Evolutionary conservation across 345 rosid genomes (phyloP).

Genomic region (Salix exigua): DNA sequence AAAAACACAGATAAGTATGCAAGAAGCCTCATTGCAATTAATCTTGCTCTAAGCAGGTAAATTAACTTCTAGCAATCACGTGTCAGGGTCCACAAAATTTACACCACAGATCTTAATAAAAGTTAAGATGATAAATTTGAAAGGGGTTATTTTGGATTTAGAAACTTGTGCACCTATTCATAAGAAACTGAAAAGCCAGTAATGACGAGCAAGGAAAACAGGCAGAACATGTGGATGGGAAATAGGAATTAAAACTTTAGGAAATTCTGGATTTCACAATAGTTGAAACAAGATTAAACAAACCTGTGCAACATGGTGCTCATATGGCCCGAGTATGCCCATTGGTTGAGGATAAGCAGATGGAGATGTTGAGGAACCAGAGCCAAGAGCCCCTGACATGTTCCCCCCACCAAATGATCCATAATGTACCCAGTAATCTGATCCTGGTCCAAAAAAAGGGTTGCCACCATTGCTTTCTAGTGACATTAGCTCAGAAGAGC

Average conservation of each 20-base stretch:
- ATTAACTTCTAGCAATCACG: background rate
- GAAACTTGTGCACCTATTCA: background rate
- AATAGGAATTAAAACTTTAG: background rate
- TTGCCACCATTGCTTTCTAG: constrained; percentile 43
- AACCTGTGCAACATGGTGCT: constrained; percentile 60
- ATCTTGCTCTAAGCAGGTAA: background rate
- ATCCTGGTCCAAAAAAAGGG: constrained; percentile 40
- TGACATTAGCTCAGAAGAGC: constrained; percentile 39
- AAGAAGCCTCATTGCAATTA: background rate
- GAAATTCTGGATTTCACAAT: background rate
- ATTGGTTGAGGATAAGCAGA: constrained; percentile 53
- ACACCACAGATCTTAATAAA: background rate
- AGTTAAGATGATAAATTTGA: background rate
- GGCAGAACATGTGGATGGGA: too few species aligned
- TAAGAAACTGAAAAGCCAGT: background rate
- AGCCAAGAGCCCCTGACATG: constrained; percentile 36
- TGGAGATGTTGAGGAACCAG: constrained; percentile 36
- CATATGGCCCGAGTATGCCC: constrained; percentile 76
- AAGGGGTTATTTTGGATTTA: background rate
- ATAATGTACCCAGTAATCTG: constrained; percentile 48
- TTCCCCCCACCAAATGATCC: constrained; percentile 52
- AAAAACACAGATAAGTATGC: background rate
- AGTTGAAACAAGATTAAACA: background rate
- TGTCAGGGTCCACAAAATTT: background rate
- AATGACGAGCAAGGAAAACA: background rate